phyloP scores from a whole-genome alignment of 345 rosid species.

The Reutealis trisperma region DNA sequence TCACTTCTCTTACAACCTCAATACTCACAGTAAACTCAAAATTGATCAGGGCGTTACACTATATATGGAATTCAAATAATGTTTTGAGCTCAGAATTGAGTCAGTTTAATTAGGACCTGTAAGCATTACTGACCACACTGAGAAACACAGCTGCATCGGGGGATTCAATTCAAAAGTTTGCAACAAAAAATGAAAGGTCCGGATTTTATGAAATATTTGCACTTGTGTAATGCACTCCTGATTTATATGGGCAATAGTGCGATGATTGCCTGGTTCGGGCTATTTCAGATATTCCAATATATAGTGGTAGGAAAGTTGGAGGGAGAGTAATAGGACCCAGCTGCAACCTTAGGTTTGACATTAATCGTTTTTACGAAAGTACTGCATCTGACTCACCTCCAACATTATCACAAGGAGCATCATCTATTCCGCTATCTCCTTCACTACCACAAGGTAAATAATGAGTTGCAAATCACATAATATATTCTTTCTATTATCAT shows the following conservation, averaged over 20 bases:
- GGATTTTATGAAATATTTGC: constrained; percentile 29
- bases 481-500: too few species aligned
- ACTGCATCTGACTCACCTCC: background rate
- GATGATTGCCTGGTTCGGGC: constrained; percentile 18
- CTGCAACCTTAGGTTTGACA: constrained; percentile 15
- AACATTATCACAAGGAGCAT: background rate
- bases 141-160: constrained; percentile 18
- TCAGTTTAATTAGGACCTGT: constrained; percentile 13
- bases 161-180: constrained; percentile 26
- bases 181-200: background rate
- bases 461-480: too few species aligned
- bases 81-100: background rate
- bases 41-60: too few species aligned
- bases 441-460: background rate
- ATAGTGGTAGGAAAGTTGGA: background rate
- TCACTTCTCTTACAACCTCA: too few species aligned
- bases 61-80: too few species aligned
- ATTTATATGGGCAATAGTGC: constrained; percentile 37
- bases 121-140: constrained; percentile 11
- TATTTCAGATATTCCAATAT: background rate
- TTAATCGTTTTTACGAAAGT: background rate
- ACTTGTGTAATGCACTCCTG: constrained; percentile 49
- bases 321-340: constrained; percentile 1
- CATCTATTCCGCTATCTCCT: too few species aligned
- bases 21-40: too few species aligned